Conservation (phyloP, 202 grass and related monocot species). For the Alloteropsis angusta region DNA sequence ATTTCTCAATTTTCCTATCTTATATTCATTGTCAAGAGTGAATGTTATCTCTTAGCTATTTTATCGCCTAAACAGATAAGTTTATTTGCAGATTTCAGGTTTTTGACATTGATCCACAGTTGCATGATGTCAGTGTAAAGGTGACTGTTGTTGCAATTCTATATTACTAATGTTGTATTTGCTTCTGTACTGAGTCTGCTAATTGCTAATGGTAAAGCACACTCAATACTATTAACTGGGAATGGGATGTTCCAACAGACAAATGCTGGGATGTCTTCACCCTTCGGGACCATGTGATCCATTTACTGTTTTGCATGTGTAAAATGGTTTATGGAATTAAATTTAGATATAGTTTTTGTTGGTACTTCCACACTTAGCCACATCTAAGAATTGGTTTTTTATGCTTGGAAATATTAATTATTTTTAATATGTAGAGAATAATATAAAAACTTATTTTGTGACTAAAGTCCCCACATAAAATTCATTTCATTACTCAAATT, state of each 20-base stretch:
- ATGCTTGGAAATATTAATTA: neutral
- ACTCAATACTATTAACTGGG: neutral
- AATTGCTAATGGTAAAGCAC: conserved; percentile 5
- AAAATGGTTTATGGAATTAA: neutral
- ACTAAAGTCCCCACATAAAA: neutral
- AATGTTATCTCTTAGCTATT: conserved; percentile 17
- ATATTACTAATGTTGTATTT: conserved; percentile 11
- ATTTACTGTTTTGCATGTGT: neutral
- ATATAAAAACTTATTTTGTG: neutral
- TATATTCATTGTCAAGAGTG: neutral
- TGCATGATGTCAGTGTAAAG: conserved; percentile 67
- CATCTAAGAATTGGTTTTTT: neutral
- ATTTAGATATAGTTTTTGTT: too few relatives aligned
- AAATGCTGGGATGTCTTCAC: neutral
- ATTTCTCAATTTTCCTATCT: conserved; percentile 5
- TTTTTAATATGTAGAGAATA: neutral
- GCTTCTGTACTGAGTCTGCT: neutral
- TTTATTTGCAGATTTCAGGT: conserved; percentile 78
- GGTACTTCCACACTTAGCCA: neutral
- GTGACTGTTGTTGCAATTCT: conserved; percentile 36
- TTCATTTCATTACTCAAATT: neutral
- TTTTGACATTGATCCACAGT: conserved; percentile 71
- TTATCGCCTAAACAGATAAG: conserved; percentile 16
- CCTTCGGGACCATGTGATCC: neutral
- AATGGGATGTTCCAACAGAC: conserved; percentile 2